phyloP scores from a whole-genome alignment of 176 grass and related monocot genomes.

The Musa beccarii region DNA sequence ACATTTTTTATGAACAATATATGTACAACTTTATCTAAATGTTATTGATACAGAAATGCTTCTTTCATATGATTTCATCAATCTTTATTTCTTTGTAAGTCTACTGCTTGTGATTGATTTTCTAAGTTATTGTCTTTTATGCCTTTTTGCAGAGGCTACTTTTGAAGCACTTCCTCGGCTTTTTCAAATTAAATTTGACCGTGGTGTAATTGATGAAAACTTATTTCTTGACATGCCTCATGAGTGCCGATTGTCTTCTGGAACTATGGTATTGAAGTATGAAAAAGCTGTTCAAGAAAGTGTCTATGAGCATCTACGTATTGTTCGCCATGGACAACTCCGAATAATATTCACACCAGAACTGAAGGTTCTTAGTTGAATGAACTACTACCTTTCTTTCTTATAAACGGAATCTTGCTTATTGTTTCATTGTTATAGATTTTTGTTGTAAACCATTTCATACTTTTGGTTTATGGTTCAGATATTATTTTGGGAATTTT shows the following conservation, averaged over 20 bases:
- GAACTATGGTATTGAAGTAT: conserved; percentile 78
- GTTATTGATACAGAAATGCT: background rate
- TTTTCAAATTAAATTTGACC: conserved; percentile 96
- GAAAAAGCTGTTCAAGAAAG: conserved; percentile 84
- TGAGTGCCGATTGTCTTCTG: conserved; percentile 66
- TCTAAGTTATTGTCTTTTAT: background rate
- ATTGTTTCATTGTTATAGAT: background rate
- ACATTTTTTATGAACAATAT: background rate
- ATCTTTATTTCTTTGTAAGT: background rate
- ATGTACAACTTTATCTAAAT: background rate
- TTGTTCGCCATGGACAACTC: conserved; percentile 76
- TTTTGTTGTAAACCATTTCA: conserved; percentile 13
- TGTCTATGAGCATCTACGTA: conserved; percentile 84
- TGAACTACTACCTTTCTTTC: background rate
- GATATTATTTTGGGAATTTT: conserved; percentile 98
- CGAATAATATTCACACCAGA: conserved; percentile 95
- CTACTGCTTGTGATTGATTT: background rate
- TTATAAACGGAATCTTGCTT: conserved; percentile 3
- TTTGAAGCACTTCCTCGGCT: conserved; percentile 92
- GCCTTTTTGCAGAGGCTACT: conserved; percentile 54
- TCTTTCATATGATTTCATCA: conserved; percentile 34
- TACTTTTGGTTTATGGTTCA: conserved; percentile 18
- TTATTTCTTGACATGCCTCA: conserved; percentile 77
- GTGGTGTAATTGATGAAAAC: conserved; percentile 79
- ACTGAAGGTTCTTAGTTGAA: conserved; percentile 46